Percentiles rank a stretch among this genome's conserved stretches.
Evolutionary conservation across 768 basidiomycete genomes (phyloP).

Genomic region (Cystofilobasidium ferigula): DNA sequence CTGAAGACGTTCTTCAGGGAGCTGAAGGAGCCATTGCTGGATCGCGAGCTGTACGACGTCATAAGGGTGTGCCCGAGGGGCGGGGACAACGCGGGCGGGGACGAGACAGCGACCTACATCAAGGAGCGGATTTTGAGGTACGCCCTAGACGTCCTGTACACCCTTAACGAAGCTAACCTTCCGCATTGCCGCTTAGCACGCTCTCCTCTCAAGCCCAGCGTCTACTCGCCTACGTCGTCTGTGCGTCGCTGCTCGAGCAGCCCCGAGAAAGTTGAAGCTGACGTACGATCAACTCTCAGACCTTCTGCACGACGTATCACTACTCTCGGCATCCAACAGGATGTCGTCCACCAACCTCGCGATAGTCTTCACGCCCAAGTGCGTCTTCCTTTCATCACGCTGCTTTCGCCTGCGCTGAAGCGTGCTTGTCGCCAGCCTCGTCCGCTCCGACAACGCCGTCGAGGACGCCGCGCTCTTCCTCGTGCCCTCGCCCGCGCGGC

Average conservation of each 20-base stretch:
- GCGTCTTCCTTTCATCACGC: not conserved
- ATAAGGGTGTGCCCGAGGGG: slow-evolving; percentile 59
- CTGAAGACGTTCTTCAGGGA: slow-evolving; percentile 77
- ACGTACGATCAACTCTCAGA: slow-evolving; percentile 43
- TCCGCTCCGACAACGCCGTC: not conserved
- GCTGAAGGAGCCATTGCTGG: slow-evolving; percentile 66
- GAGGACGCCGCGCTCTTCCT: not conserved
- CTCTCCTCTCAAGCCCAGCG: slow-evolving; percentile 43
- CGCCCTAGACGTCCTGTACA: not conserved
- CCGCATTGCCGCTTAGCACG: slow-evolving; percentile 31
- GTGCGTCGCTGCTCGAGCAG: slow-evolving; percentile 27
- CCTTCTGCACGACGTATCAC: slow-evolving; percentile 65
- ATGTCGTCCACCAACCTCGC: slow-evolving; percentile 80
- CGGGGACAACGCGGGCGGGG: slow-evolving; percentile 42
- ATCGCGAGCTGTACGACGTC: slow-evolving; percentile 54
- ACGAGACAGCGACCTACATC: slow-evolving; percentile 58
- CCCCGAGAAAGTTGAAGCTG: not conserved
- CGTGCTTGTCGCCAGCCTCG: not conserved
- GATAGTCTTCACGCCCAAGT: slow-evolving; percentile 64
- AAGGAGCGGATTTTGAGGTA: slow-evolving; percentile 54
- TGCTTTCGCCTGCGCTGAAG: not conserved
- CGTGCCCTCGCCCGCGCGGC: not conserved
- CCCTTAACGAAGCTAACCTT: not conserved
- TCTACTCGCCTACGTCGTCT: slow-evolving; percentile 56
- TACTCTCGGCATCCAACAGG: slow-evolving; percentile 53